Conservation (phyloP, 2,329 filamentous ascomycete genomes). For the Epichloe baconii region DNA sequence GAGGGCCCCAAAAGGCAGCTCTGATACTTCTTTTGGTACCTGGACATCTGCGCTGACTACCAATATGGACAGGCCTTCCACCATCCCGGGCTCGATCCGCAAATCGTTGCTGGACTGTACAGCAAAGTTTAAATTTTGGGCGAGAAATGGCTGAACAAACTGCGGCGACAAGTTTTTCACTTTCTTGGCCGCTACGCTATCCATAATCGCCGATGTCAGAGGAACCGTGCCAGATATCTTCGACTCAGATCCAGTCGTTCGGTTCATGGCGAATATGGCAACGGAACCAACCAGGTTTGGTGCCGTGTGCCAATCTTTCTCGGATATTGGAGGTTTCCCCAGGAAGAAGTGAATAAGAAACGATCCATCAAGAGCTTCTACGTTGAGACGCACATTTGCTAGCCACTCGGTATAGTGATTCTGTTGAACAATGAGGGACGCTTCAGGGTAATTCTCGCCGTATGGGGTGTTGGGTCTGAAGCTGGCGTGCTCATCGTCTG, state of each 20-base stretch:
- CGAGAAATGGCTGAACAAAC: slow-evolving; percentile 29
- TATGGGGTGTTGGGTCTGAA: slow-evolving; percentile 15
- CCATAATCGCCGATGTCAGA: slow-evolving; percentile 35
- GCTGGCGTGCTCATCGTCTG: not conserved
- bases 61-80: slow-evolving; percentile 18
- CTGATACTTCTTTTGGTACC: slow-evolving; percentile 11
- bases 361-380: slow-evolving; percentile 45
- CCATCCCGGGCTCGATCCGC: slow-evolving; percentile 12
- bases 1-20: slow-evolving; percentile 17
- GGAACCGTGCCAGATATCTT: slow-evolving; percentile 37
- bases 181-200: slow-evolving; percentile 23
- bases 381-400: slow-evolving; percentile 50
- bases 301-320: slow-evolving; percentile 35
- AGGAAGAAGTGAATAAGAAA: slow-evolving; percentile 57
- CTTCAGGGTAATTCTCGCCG: slow-evolving; percentile 12
- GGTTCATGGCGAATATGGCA: slow-evolving; percentile 37
- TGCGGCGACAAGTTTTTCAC: slow-evolving; percentile 25
- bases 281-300: slow-evolving; percentile 49
- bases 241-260: slow-evolving; percentile 18
- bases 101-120: slow-evolving; percentile 16
- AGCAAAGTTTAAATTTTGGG: slow-evolving; percentile 21
- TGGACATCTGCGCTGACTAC: slow-evolving; percentile 19
- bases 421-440: slow-evolving; percentile 21
- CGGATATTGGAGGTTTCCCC: slow-evolving; percentile 34
- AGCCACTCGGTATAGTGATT: slow-evolving; percentile 50